phyloP scores from a whole-genome alignment of 1,284 basidiomycete genomes.

The Pseudozyma sp. region DNA sequence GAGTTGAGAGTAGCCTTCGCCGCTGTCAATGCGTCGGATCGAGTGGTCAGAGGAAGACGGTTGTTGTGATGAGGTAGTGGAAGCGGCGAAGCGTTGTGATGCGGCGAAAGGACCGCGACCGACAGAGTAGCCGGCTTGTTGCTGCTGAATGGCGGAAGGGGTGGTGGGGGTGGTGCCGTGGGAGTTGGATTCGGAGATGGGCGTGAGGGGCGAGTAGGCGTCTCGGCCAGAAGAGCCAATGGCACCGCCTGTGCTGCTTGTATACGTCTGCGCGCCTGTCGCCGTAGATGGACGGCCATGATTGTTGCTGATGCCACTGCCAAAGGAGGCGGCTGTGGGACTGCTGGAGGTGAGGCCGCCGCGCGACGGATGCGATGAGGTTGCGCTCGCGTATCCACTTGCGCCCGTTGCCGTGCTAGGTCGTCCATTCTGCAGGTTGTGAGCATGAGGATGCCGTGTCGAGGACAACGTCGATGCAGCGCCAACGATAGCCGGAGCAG shows the following conservation, averaged over 20 bases:
- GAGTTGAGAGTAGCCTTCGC: slow-evolving; percentile 42
- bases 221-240: slow-evolving; percentile 7
- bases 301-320: slow-evolving; percentile 8
- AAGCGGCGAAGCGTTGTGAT: slow-evolving; percentile 29
- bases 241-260: slow-evolving; percentile 8
- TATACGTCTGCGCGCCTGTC: slow-evolving; percentile 34
- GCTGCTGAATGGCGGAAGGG: slow-evolving; percentile 30
- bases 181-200: slow-evolving; percentile 51
- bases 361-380: slow-evolving; percentile 9
- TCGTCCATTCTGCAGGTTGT: slow-evolving; percentile 23
- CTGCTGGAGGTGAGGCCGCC: slow-evolving; percentile 24
- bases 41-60: slow-evolving; percentile 18
- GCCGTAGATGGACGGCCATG: slow-evolving; percentile 46
- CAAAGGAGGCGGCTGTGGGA: slow-evolving; percentile 40
- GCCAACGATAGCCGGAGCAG: slow-evolving; percentile 23
- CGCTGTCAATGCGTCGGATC: slow-evolving; percentile 42
- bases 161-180: slow-evolving; percentile 46
- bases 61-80: slow-evolving; percentile 28
- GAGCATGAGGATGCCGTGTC: slow-evolving; percentile 15
- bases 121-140: slow-evolving; percentile 55
- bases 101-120: slow-evolving; percentile 56
- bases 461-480: slow-evolving; percentile 21
- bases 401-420: slow-evolving; percentile 60
- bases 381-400: slow-evolving; percentile 23
- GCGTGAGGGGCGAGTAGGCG: slow-evolving; percentile 47